Evolutionary conservation across 140 eudicot genomes (phyloP), one percentile per base, ranked within the genome.

Genomic region (Bidens hawaiensis): DNA sequence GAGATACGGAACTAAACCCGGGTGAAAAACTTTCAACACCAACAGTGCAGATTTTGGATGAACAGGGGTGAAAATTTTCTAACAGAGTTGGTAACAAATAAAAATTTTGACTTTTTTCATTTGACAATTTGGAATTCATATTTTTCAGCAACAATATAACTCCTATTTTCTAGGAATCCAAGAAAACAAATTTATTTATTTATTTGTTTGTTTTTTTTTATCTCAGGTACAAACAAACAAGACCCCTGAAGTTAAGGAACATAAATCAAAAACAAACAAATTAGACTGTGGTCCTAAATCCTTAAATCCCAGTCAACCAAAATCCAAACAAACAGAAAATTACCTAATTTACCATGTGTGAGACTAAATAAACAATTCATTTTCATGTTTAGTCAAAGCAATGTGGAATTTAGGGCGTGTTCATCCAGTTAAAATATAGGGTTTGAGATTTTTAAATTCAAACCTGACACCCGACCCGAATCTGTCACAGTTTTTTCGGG

Each of bases 271-370:
- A 69, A 53, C 25, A 25, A 61, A 70, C 34, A 70, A n/a, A n/a
- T n/a, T 60, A 50, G 54, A 34, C 48, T 34, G 76, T 62, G 76
- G 76, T 71, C 70, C 64, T 26, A 71, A 62, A 71, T 25, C 48
- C 8, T 25, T 30, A 30, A 30, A 12, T 38, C 45, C 9, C 1
- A 7, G 14, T 8, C 42, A 36, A 12, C 13, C 56, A 49, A 19
- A 21, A 63, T 34, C 36, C 64, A 72, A 72, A 43, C 69, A 60
- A 5, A n/a, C n/a, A n/a, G n/a, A n/a, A 60, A 60, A 24, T 56
- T 10, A 43, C 31, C 23, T 3, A 49, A 36, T 48, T 17, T 60
- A 70, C 23, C 34, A 49, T 25, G 40, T 34, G 9, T 34, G 23
- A 24, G 10, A 69, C 30, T 52, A 54, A 27, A 65, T 22, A 65